A percentile compares a stretch with the other conserved stretches of the same genome.
phyloP scores from a whole-genome alignment of 169 alveolate species.

The Plasmodium vivax region DNA sequence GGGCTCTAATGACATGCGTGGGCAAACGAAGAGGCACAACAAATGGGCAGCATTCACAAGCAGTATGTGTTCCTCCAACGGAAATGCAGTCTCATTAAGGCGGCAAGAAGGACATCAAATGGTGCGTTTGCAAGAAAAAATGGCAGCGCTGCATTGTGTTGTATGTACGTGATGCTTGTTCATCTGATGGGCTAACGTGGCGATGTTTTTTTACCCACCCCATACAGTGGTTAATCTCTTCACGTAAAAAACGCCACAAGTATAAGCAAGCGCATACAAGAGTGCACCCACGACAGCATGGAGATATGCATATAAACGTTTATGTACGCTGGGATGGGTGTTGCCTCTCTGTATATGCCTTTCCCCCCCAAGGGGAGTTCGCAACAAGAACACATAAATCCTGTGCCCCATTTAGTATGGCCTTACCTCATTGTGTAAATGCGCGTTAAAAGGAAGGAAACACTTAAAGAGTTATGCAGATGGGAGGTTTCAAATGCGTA shows the following conservation, averaged over 20 bases:
- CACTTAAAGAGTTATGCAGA: not conserved
- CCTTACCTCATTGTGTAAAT: slow-evolving; percentile 1
- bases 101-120: not conserved
- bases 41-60: not conserved
- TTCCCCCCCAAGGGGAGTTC: not conserved
- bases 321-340: not conserved
- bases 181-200: not conserved
- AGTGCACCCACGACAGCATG: not conserved
- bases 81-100: not conserved
- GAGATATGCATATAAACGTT: not conserved
- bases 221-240: not conserved
- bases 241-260: not conserved
- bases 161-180: not conserved
- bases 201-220: not conserved
- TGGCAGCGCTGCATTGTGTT: not conserved
- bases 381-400: not conserved
- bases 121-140: not conserved
- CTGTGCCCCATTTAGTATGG: not conserved
- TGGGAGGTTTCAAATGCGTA: not conserved
- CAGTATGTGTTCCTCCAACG: not conserved
- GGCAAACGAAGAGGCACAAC: not conserved
- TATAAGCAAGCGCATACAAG: not conserved
- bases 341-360: not conserved
- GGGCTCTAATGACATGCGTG: not conserved
- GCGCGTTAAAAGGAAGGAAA: not conserved